Evolutionary conservation across 495 filamentous ascomycete genomes (phyloP).

Genomic region (Hypoxylon cercidicola): DNA sequence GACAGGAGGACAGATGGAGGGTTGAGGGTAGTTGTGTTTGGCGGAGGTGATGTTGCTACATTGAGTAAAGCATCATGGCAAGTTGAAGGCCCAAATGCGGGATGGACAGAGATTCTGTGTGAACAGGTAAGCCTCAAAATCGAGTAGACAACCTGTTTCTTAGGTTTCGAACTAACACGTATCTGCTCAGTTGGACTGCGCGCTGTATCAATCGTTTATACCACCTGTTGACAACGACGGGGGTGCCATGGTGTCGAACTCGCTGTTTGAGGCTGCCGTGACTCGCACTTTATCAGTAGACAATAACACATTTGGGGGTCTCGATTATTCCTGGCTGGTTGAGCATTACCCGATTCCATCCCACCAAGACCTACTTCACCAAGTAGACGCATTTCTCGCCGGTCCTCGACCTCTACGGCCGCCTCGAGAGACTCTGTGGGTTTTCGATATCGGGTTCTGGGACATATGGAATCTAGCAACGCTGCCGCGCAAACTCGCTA

Average conservation of each 20-base stretch:
- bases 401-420: slow-evolving; percentile 31
- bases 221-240: slow-evolving; percentile 36
- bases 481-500: slow-evolving; percentile 49
- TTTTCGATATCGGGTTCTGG: slow-evolving; percentile 59
- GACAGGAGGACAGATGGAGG: slow-evolving; percentile 10
- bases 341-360: slow-evolving; percentile 44
- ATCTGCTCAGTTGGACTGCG: slow-evolving; percentile 47
- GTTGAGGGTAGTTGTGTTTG: slow-evolving; percentile 48
- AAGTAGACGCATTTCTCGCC: slow-evolving; percentile 54
- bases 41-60: slow-evolving; percentile 46
- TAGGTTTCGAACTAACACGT: slow-evolving; percentile 16
- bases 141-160: not conserved
- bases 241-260: slow-evolving; percentile 46
- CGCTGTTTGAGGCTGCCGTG: slow-evolving; percentile 45
- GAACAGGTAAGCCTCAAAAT: slow-evolving; percentile 29
- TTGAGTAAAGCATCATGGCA: slow-evolving; percentile 25
- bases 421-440: slow-evolving; percentile 55
- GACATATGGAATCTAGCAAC: slow-evolving; percentile 59
- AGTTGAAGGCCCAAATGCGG: slow-evolving; percentile 15
- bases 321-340: slow-evolving; percentile 52
- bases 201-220: slow-evolving; percentile 45
- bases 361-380: slow-evolving; percentile 53
- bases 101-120: slow-evolving; percentile 46
- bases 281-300: slow-evolving; percentile 27
- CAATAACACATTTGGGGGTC: slow-evolving; percentile 33